Conservation (phyloP, 176 grass and related monocot genomes). For the Carex cristatella region DNA sequence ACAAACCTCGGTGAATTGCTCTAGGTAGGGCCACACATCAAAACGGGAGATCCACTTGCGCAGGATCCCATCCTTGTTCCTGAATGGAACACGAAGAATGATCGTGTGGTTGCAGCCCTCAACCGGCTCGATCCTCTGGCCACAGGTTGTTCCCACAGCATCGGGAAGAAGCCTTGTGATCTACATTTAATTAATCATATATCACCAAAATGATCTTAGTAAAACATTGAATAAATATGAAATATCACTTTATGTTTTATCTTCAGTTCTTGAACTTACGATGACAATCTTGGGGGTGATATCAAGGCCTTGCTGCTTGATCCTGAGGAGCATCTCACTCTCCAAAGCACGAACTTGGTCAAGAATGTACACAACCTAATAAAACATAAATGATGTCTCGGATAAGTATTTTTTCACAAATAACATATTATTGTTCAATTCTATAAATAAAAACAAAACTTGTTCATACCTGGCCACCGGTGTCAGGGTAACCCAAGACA, state of each 20-base stretch:
- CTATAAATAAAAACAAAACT: neutral
- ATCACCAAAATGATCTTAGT: neutral
- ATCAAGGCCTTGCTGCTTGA: conserved; percentile 97
- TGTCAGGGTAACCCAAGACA: conserved; percentile 96
- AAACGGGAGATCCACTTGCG: conserved; percentile 98
- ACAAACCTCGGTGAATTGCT: conserved; percentile 84
- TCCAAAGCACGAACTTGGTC: conserved; percentile 98
- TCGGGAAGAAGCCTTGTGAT: conserved; percentile 95
- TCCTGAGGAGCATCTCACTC: conserved; percentile 95
- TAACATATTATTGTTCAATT: neutral
- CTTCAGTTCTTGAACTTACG: conserved; percentile 36
- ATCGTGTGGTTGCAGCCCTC: conserved; percentile 79
- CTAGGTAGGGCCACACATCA: conserved; percentile 97
- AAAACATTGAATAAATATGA: neutral
- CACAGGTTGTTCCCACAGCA: conserved; percentile 91
- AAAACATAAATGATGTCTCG: neutral
- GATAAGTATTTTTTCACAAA: conserved; percentile 13
- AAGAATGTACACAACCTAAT: conserved; percentile 89
- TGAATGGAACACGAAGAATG: conserved; percentile 89
- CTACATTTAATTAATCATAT: conserved; percentile 28
- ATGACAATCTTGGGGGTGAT: conserved; percentile 96
- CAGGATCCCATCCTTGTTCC: conserved; percentile 69
- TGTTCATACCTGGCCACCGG: conserved; percentile 70
- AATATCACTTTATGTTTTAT: neutral
- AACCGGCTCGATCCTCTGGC: conserved; percentile 77